These are phyloP conservation scores for Cyberlindnera bimundalis DNA, from an alignment of 805 yeast genomes.

Conservation along the genomic window DNA sequence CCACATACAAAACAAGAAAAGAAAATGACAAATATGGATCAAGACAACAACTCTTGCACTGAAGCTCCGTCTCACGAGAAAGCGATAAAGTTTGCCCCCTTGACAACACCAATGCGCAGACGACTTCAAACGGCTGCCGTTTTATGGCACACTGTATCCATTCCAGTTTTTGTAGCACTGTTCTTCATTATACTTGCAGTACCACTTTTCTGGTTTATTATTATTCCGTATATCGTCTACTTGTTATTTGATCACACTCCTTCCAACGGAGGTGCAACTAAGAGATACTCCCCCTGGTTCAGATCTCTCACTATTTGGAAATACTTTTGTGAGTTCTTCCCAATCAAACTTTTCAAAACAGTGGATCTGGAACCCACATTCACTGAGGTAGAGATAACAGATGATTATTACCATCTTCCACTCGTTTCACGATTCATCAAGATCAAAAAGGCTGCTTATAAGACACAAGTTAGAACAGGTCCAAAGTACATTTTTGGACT, in stretches of 20 bases:
- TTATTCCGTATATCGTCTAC: conserved; percentile 63
- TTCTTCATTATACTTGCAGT: conserved; percentile 57
- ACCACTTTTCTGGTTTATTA: conserved; percentile 63
- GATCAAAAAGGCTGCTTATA: conserved; percentile 25
- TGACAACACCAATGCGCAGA: conserved; percentile 49
- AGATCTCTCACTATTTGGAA: conserved; percentile 61
- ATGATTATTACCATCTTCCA: conserved; percentile 21
- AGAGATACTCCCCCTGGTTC: conserved; percentile 54
- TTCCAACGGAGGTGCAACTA: conserved; percentile 64
- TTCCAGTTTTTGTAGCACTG: conserved; percentile 53
- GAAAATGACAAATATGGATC: too few species aligned
- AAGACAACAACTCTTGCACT: too few species aligned
- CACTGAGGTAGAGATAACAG: conserved; percentile 31
- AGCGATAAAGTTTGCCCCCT: conserved; percentile 46
- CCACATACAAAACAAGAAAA: too few species aligned
- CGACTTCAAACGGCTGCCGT: conserved; percentile 67
- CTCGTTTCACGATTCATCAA: conserved; percentile 13
- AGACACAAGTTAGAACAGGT: conserved; percentile 43
- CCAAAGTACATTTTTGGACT: conserved; percentile 86
- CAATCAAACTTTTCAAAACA: conserved; percentile 67
- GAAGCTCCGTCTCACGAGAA: too few species aligned
- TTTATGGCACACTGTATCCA: conserved; percentile 69
- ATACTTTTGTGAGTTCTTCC: conserved; percentile 75
- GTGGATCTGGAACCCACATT: conserved; percentile 73
- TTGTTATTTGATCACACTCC: conserved; percentile 62